Evolutionary conservation across 2,329 filamentous ascomycete genomes (phyloP).

Genomic region (Lomentospora prolificans): DNA sequence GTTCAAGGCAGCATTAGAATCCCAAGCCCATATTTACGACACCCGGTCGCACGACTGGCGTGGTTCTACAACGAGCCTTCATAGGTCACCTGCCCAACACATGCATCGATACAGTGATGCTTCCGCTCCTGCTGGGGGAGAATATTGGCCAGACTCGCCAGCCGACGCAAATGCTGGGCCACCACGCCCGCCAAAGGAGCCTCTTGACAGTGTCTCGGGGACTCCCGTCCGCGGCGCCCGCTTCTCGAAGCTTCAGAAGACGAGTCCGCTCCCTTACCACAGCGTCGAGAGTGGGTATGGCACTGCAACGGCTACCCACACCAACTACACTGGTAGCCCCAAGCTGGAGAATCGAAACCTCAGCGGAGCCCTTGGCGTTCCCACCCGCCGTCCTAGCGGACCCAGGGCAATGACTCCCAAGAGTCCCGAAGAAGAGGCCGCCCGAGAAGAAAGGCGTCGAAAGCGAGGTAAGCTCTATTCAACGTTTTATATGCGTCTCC

Average conservation of each 20-base stretch:
- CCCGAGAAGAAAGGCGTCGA: slow-evolving; percentile 36
- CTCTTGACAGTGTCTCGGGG: slow-evolving; percentile 33
- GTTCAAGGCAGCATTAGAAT: slow-evolving; percentile 65
- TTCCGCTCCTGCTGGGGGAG: slow-evolving; percentile 19
- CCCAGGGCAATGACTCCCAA: slow-evolving; percentile 53
- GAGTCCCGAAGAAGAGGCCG: slow-evolving; percentile 36
- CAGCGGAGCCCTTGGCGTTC: slow-evolving; percentile 40
- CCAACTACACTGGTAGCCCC: slow-evolving; percentile 43
- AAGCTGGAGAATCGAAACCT: slow-evolving; percentile 48
- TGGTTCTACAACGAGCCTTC: slow-evolving; percentile 48
- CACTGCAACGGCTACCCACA: slow-evolving; percentile 34
- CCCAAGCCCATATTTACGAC: slow-evolving; percentile 59
- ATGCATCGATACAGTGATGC: slow-evolving; percentile 36
- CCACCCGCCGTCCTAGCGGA: slow-evolving; percentile 45
- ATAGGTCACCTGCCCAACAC: slow-evolving; percentile 36
- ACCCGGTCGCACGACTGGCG: slow-evolving; percentile 51
- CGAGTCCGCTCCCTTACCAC: slow-evolving; percentile 46
- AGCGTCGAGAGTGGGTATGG: slow-evolving; percentile 45
- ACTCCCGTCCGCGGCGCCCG: slow-evolving; percentile 38
- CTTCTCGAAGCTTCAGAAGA: slow-evolving; percentile 41
- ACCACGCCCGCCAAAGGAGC: slow-evolving; percentile 54
- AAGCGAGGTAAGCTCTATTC: slow-evolving; percentile 42
- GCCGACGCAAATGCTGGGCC: slow-evolving; percentile 31
- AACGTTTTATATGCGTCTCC: too few relatives aligned
- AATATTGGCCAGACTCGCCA: slow-evolving; percentile 37